These are phyloP conservation scores for Cercospora brassicicola DNA, from an alignment of 2,329 filamentous ascomycete genomes.

Conservation along the genomic window DNA sequence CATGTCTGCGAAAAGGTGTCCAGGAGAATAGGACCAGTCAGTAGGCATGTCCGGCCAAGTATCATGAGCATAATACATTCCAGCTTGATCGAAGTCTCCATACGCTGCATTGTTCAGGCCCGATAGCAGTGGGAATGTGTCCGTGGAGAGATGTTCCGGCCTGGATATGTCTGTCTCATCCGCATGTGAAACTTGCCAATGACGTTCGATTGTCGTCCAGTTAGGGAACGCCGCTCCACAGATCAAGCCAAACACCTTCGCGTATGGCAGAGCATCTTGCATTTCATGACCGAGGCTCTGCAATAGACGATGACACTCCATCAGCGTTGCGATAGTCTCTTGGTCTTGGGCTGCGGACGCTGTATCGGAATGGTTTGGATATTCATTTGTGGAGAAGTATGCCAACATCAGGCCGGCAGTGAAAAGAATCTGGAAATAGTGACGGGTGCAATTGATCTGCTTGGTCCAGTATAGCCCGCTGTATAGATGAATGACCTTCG, in stretches of 20 bases:
- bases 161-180: neutral
- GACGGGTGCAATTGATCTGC: conserved; percentile 48
- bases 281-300: conserved; percentile 9
- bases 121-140: neutral
- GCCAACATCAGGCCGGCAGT: conserved; percentile 42
- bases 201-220: too few relatives aligned
- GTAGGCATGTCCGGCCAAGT: neutral
- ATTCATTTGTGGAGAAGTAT: conserved; percentile 3
- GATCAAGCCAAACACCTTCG: conserved; percentile 11
- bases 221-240: conserved; percentile 2
- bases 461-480: conserved; percentile 40
- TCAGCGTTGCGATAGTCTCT: neutral
- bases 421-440: conserved; percentile 53
- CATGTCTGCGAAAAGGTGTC: conserved; percentile 16
- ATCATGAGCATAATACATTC: neutral
- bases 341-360: neutral
- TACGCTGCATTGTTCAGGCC: neutral
- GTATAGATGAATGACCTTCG: conserved; percentile 45
- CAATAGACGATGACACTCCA: conserved; percentile 1
- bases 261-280: conserved; percentile 10
- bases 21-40: conserved; percentile 16
- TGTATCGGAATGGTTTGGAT: neutral
- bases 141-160: neutral
- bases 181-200: neutral
- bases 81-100: neutral